Percentiles rank a stretch among this genome's conserved stretches.
Conservation (phyloP, 257 asterid genomes). For the Eucommia ulmoides region DNA sequence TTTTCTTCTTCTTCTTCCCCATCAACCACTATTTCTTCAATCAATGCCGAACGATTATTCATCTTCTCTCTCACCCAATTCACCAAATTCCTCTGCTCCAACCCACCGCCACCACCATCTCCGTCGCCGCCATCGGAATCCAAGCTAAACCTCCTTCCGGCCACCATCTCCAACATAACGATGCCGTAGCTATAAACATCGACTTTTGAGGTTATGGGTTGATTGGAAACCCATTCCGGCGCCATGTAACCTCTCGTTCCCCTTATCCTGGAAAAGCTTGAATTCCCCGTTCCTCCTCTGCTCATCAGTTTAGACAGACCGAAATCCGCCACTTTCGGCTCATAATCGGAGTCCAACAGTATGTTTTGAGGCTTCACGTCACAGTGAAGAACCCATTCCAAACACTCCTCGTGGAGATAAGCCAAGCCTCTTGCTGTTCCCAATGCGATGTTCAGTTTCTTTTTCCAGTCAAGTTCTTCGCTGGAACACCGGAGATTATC, state of each 20-base stretch:
- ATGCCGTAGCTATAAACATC: conserved; percentile 37
- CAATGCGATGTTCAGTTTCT: conserved; percentile 21
- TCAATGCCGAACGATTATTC: too few relatives aligned
- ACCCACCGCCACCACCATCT: not conserved
- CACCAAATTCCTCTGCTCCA: conserved; percentile 12
- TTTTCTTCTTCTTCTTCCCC: too few relatives aligned
- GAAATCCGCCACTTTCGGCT: conserved; percentile 34
- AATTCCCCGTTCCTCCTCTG: conserved; percentile 4
- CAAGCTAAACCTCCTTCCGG: conserved; percentile 15
- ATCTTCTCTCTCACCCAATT: too few relatives aligned
- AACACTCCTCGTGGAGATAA: conserved; percentile 38
- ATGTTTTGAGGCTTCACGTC: conserved; percentile 44
- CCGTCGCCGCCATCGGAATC: not conserved
- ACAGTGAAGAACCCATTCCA: conserved; percentile 37
- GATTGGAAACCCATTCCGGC: conserved; percentile 33
- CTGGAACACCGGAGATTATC: conserved; percentile 11
- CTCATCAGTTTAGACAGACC: conserved; percentile 22
- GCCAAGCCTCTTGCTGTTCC: conserved; percentile 33
- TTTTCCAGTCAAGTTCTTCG: conserved; percentile 24
- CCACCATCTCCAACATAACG: conserved; percentile 27
- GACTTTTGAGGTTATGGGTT: conserved; percentile 32
- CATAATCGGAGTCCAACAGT: conserved; percentile 17
- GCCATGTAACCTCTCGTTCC: conserved; percentile 48
- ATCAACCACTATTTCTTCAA: too few relatives aligned
- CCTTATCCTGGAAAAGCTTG: conserved; percentile 16